These are phyloP conservation scores for Dichotomopilus funicola DNA, from an alignment of 2,329 filamentous ascomycete genomes.

Conservation along the genomic window DNA sequence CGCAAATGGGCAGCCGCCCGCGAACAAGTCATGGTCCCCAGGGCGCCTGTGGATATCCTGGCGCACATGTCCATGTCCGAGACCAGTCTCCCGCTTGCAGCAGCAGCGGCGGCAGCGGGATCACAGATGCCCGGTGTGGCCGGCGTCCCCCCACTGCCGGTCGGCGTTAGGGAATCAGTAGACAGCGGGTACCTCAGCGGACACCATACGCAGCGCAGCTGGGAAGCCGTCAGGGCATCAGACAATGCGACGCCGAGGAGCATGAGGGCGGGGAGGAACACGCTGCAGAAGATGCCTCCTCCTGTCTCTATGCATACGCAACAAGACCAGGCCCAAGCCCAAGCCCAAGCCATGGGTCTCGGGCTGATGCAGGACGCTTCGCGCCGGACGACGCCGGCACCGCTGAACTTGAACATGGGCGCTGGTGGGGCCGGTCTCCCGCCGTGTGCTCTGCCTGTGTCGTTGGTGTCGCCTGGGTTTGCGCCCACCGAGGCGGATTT, in stretches of 20 bases:
- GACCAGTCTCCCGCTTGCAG: neutral
- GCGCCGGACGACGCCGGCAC: slow-evolving; percentile 1
- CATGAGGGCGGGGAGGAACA: neutral
- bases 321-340: neutral
- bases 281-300: neutral
- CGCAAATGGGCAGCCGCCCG: slow-evolving; percentile 13
- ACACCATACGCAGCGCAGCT: slow-evolving; percentile 3
- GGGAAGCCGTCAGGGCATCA: neutral
- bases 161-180: slow-evolving; percentile 12
- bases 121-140: neutral
- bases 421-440: slow-evolving; percentile 2
- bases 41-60: neutral
- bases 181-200: slow-evolving; percentile 20
- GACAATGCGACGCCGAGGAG: too few species aligned
- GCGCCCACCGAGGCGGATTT: neutral
- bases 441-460: slow-evolving; percentile 15
- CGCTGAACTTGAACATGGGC: slow-evolving; percentile 1
- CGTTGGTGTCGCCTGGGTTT: slow-evolving; percentile 12
- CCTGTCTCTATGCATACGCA: neutral
- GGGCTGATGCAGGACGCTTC: neutral
- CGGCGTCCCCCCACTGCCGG: neutral
- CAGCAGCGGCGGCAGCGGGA: neutral
- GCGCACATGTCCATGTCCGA: slow-evolving; percentile 10
- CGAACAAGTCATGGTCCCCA: neutral
- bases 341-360: neutral